A percentile compares a stretch with the other conserved stretches of the same genome.
Conservation (phyloP, 1,284 basidiomycete species). For the Phellopilus nigrolimitatus region DNA sequence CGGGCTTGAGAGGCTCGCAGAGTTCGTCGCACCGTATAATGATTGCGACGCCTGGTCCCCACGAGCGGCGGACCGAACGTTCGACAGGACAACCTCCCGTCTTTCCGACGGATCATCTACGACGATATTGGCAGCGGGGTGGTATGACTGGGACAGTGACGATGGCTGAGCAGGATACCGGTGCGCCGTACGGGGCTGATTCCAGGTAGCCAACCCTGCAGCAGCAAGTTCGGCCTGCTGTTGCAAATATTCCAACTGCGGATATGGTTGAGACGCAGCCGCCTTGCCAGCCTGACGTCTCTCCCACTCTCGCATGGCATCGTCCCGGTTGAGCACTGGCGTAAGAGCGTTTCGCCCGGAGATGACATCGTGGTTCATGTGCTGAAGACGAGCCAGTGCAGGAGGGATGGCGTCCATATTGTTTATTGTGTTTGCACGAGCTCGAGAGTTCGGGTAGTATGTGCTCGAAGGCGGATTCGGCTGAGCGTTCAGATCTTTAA, state of each 20-base stretch:
- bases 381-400: conserved; percentile 81
- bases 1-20: conserved; percentile 59
- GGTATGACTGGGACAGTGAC: conserved; percentile 67
- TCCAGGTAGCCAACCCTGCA: conserved; percentile 54
- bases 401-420: conserved; percentile 89
- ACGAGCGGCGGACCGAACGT: conserved; percentile 63
- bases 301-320: conserved; percentile 89
- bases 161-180: conserved; percentile 60
- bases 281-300: conserved; percentile 69
- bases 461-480: conserved; percentile 57
- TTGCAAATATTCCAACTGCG: conserved; percentile 84
- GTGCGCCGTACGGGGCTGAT: conserved; percentile 27
- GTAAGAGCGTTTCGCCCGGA: conserved; percentile 78
- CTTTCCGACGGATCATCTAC: conserved; percentile 63
- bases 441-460: conserved; percentile 65
- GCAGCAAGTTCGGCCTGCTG: conserved; percentile 87
- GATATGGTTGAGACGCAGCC: conserved; percentile 66
- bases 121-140: conserved; percentile 40
- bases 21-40: conserved; percentile 42
- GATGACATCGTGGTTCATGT: conserved; percentile 85
- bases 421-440: conserved; percentile 86
- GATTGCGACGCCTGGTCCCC: conserved; percentile 37
- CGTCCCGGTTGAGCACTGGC: conserved; percentile 85
- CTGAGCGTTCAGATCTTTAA: conserved; percentile 30
- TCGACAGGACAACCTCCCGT: conserved; percentile 68